phyloP scores from a whole-genome alignment of 169 alveolate genomes.

The Condylostoma magnum region DNA sequence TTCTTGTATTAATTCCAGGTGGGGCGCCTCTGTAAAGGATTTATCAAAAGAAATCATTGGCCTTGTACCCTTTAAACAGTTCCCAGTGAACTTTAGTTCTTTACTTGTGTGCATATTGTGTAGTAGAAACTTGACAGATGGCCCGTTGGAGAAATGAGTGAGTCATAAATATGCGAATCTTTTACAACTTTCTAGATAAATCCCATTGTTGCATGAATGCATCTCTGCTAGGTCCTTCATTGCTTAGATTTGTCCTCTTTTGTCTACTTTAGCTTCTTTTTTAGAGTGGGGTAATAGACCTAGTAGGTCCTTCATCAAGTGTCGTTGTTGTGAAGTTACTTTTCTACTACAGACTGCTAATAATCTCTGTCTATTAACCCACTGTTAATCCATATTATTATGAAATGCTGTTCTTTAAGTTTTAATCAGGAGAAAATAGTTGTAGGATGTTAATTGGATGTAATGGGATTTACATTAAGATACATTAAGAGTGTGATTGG shows the following conservation, averaged over 20 bases:
- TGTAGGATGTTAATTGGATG: no score
- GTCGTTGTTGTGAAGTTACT: conserved; percentile 90
- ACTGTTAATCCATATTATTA: conserved; percentile 47
- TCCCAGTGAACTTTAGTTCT: conserved; percentile 94
- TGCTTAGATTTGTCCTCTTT: conserved; percentile 19
- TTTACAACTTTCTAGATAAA: conserved; percentile 91
- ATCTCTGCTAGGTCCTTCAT: conserved; percentile 22
- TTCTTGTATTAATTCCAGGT: conserved; percentile 58
- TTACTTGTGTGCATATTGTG: conserved; percentile 90
- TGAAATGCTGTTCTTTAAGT: no score
- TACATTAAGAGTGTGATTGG: no score
- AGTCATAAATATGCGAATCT: conserved; percentile 92
- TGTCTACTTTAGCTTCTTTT: conserved; percentile 86
- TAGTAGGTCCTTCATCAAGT: conserved; percentile 92
- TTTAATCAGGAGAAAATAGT: no score
- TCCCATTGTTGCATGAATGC: conserved; percentile 6
- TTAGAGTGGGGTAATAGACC: conserved; percentile 97
- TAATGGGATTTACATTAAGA: no score
- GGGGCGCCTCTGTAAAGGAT: conserved; percentile 60
- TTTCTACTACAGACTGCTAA: conserved; percentile 95
- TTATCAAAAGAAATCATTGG: conserved; percentile 94
- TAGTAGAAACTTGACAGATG: conserved; percentile 91
- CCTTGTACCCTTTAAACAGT: conserved; percentile 92
- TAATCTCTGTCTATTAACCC: conserved; percentile 95
- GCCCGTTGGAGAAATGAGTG: conserved; percentile 94